phyloP scores from a whole-genome alignment of 2,329 filamentous ascomycete genomes.

The Orbilia oligospora region DNA sequence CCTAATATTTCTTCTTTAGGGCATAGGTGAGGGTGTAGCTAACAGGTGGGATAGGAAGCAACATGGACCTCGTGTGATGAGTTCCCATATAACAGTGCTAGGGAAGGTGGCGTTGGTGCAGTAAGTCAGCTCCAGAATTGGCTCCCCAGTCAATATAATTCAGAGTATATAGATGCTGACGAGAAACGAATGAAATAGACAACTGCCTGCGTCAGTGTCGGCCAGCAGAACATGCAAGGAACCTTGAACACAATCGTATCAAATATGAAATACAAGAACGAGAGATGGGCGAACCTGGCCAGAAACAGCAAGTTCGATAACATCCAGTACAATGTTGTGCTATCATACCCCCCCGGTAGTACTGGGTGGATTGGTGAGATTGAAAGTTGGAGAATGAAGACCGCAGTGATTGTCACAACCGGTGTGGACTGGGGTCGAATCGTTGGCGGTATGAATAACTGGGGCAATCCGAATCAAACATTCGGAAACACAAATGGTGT shows the following conservation, averaged over 20 bases:
- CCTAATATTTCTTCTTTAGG: no score
- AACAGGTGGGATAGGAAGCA: slow-evolving; percentile 15
- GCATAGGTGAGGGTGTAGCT: not conserved
- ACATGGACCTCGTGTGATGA: slow-evolving; percentile 41
- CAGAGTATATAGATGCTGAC: no score
- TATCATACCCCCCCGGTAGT: slow-evolving; percentile 28
- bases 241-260: slow-evolving; percentile 5
- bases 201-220: slow-evolving; percentile 24
- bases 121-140: slow-evolving; percentile 2
- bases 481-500: slow-evolving; percentile 27
- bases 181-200: not conserved
- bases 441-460: slow-evolving; percentile 30
- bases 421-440: slow-evolving; percentile 21
- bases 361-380: slow-evolving; percentile 25
- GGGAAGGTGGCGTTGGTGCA: slow-evolving; percentile 30
- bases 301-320: slow-evolving; percentile 26
- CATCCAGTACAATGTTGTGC: slow-evolving; percentile 21
- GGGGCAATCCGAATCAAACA: slow-evolving; percentile 32
- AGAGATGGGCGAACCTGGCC: slow-evolving; percentile 13
- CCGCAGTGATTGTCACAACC: not conserved
- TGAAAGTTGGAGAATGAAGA: slow-evolving; percentile 29
- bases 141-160: no score
- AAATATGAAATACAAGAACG: slow-evolving; percentile 35
- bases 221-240: slow-evolving; percentile 35
- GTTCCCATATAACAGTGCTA: slow-evolving; percentile 29